Evolutionary conservation across 23 red algal genomes (phyloP).

Genomic region (Chondrus crispus): DNA sequence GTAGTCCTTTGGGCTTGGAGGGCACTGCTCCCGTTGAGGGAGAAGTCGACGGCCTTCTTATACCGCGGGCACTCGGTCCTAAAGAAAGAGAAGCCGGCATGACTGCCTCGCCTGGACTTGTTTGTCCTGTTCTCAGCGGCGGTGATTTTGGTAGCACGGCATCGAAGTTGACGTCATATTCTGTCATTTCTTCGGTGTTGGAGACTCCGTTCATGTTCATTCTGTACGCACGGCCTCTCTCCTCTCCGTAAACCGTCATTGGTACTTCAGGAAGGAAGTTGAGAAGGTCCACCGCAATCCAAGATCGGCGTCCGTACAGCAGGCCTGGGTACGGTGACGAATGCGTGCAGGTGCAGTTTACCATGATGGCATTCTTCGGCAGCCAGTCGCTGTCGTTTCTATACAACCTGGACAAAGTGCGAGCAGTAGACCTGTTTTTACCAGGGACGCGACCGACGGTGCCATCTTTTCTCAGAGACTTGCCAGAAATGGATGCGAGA

Average conservation of each 20-base stretch:
- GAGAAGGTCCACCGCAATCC: constrained; percentile 93
- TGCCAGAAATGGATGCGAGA: constrained; percentile 90
- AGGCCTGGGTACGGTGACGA: constrained; percentile 89
- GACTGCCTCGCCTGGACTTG: constrained; percentile 46
- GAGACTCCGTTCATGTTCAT: constrained; percentile 73
- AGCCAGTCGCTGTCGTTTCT: constrained; percentile 74
- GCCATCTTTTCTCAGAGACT: constrained; percentile 92
- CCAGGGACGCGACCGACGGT: constrained; percentile 66
- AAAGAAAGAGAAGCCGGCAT: constrained; percentile 36
- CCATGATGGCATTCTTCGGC: constrained; percentile 81
- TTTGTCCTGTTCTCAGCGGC: constrained; percentile 55
- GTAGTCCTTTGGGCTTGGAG: not conserved
- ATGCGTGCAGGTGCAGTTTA: constrained; percentile 90
- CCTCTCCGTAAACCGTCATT: constrained; percentile 85
- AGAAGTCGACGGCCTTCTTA: not conserved
- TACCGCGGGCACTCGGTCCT: not conserved
- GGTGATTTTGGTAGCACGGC: constrained; percentile 90
- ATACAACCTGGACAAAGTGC: constrained; percentile 81
- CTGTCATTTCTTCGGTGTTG: constrained; percentile 71
- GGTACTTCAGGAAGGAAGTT: constrained; percentile 91
- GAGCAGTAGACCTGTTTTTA: constrained; percentile 69
- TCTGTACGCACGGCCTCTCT: constrained; percentile 73
- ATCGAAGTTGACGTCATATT: constrained; percentile 97
- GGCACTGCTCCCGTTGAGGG: constrained; percentile 20
- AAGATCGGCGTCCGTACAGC: constrained; percentile 87